phyloP scores from a whole-genome alignment of 1,284 basidiomycete species.

The Ceratobasidium theobromae region DNA sequence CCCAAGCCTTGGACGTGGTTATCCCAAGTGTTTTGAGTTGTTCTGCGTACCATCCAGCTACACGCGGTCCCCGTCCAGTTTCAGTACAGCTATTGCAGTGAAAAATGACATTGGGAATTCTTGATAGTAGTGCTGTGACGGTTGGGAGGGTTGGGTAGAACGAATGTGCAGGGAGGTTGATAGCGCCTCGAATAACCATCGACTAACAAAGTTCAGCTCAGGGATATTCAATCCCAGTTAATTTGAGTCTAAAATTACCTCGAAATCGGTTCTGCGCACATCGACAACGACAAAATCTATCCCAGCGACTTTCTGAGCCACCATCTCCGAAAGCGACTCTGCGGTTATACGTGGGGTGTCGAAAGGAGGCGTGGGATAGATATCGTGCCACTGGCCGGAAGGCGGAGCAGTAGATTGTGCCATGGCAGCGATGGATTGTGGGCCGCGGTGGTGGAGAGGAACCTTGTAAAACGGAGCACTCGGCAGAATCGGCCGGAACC shows the following conservation, averaged over 20 bases:
- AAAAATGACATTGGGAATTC: constrained; percentile 41
- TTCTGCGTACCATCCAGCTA: constrained; percentile 42
- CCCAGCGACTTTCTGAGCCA: constrained; percentile 28
- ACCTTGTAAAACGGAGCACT: no score
- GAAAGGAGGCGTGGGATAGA: constrained; percentile 33
- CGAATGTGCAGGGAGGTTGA: constrained; percentile 45
- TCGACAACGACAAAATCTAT: constrained; percentile 37
- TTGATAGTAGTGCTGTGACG: constrained; percentile 40
- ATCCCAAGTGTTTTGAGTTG: constrained; percentile 37
- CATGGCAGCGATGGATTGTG: no score
- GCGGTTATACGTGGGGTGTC: constrained; percentile 30
- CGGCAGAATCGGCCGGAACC: no score
- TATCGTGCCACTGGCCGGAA: constrained; percentile 29
- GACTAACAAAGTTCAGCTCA: constrained; percentile 36
- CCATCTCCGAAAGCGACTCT: constrained; percentile 32
- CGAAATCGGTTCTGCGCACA: constrained; percentile 36
- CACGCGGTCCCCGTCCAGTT: constrained; percentile 38
- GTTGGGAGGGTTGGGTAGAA: constrained; percentile 41
- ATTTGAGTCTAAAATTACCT: constrained; percentile 26
- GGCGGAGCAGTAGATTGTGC: neutral
- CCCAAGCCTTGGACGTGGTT: constrained; percentile 32
- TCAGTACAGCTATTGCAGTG: constrained; percentile 42
- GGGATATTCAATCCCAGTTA: neutral
- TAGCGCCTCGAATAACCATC: constrained; percentile 39
- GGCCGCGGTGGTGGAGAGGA: no score